A percentile compares a stretch with the other conserved stretches of the same genome.
Conservation (phyloP, 202 grass and related monocot genomes). For the Schoenoplectus triqueter region DNA sequence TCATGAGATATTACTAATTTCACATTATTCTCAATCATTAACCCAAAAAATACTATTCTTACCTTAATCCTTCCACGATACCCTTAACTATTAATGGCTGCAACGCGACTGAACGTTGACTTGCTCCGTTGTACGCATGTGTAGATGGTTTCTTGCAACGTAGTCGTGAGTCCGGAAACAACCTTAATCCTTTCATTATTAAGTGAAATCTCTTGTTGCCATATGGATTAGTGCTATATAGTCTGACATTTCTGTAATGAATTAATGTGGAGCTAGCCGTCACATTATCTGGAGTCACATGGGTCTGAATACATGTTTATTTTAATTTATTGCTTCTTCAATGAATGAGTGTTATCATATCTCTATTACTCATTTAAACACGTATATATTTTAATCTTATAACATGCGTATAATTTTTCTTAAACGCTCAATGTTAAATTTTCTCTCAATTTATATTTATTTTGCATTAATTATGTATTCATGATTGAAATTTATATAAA, state of each 20-base stretch:
- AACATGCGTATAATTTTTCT: no score
- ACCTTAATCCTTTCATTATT: neutral
- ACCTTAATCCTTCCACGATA: no score
- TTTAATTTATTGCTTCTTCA: neutral
- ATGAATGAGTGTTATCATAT: neutral
- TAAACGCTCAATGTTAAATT: no score
- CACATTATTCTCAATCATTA: no score
- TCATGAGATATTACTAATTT: no score
- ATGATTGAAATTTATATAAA: no score
- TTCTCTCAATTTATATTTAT: no score
- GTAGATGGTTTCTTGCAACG: neutral
- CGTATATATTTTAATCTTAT: no score
- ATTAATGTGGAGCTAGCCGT: neutral
- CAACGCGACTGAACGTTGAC: neutral
- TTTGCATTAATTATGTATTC: no score
- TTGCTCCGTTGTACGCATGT: neutral
- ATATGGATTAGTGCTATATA: constrained; percentile 17
- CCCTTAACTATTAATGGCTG: neutral
- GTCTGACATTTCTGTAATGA: neutral
- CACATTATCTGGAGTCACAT: constrained; percentile 3
- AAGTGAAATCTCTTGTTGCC: neutral
- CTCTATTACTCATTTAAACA: no score
- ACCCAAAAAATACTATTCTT: no score
- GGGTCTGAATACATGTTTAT: neutral
- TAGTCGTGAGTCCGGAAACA: neutral